phyloP scores from a whole-genome alignment of 2,329 filamentous ascomycete genomes.

The Didymella lethalis region DNA sequence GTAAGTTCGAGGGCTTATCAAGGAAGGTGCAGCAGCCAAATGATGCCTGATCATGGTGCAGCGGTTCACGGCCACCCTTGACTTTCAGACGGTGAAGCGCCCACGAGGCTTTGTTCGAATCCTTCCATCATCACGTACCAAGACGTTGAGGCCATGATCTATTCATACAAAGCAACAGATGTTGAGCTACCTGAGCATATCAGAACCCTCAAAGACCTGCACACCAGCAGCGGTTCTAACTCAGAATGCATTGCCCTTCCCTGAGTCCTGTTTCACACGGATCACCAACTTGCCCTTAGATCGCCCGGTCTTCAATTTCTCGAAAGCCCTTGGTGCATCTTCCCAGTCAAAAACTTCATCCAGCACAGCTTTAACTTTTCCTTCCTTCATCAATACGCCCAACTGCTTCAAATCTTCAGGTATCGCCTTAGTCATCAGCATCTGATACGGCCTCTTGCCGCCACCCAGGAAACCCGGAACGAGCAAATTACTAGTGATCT shows the following conservation, averaged over 20 bases:
- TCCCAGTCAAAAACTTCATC: constrained; percentile 65
- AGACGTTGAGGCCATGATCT: too few species aligned
- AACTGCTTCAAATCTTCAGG: constrained; percentile 59
- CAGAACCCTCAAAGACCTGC: too few species aligned
- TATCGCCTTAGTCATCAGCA: constrained; percentile 51
- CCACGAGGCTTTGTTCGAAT: too few species aligned
- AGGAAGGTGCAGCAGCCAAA: too few species aligned
- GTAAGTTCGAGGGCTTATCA: too few species aligned
- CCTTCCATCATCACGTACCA: too few species aligned
- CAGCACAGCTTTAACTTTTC: constrained; percentile 64
- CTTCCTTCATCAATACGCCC: constrained; percentile 64
- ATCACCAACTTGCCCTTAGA: constrained; percentile 68
- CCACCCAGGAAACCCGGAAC: constrained; percentile 61
- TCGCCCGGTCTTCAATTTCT: constrained; percentile 64
- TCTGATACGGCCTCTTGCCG: constrained; percentile 56
- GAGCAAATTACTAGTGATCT: constrained; percentile 50
- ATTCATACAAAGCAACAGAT: too few species aligned
- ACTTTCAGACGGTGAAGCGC: too few species aligned
- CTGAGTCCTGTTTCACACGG: constrained; percentile 37
- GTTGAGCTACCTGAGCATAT: too few species aligned
- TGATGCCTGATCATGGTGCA: too few species aligned
- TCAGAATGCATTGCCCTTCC: constrained; percentile 1
- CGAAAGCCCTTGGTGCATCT: constrained; percentile 65
- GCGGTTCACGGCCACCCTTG: too few species aligned
- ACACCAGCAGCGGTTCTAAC: too few species aligned